Evolutionary conservation across 345 rosid genomes (phyloP), one percentile per base, ranked within the genome.

Genomic region (Orychophragmus violaceus): DNA sequence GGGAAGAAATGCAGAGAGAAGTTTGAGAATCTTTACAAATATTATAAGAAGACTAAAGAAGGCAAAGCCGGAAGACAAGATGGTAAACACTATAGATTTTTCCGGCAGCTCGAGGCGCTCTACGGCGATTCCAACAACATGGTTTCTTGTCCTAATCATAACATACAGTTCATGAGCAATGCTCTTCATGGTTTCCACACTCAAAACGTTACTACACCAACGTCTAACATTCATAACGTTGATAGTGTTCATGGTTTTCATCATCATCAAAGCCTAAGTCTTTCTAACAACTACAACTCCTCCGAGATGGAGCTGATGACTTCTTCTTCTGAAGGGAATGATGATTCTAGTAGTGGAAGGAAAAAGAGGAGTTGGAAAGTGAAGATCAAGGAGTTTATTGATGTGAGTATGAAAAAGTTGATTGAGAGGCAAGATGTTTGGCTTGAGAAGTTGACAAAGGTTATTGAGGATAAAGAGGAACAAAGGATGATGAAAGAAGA

Each of bases 1-100:
- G 99, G 99, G 41, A 95, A 91, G 83, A 95, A 95, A 77, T 95
- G 99, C 83, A 83, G 98, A 62, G 99, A 95, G 59, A 95, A 95
- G 75, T 95, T 95, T 58, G 98, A 95, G 76, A 95, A 91, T 77
- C 83, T 95, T 78, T 95, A 95, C 79, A 95, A 95, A 57, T 95
- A 95, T 62, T 95, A 95, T 79, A 91, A 85, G 84, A 95, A 95
- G 84, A 95, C 99, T 3, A 95, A 95, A 72, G 98, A 91, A 79
- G 98, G 98, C 11, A 95, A 95, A 62, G 98, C 96, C 3, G 96
- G 99, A 37, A 81, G 99, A 77, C 97, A 95, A 81, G 99, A 95
- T 54, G 98, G 98, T 17, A 91, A 95, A 83, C 88, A 91, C 56
- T 95, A 91, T 24, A 82, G 97, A 69, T 95, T 91, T 81, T 95